Base-by-base conservation (phyloP, 495 filamentous ascomycete species). In the Cladorrhinum samala region DNA sequence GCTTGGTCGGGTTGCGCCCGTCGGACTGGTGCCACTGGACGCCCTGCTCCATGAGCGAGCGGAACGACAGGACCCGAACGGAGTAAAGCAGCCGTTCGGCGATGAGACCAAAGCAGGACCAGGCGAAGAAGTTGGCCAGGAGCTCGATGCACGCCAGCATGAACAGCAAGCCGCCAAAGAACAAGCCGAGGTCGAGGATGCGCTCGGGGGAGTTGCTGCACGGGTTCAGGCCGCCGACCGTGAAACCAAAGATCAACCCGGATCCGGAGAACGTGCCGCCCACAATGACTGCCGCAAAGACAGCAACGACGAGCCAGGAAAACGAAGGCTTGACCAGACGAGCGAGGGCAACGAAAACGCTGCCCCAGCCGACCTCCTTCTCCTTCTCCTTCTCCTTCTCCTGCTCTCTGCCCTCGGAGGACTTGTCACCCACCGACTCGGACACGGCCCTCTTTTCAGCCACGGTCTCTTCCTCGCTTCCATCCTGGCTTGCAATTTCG, bases 121-220 rank as follows among this genome's bases (percentile, higher is more conserved):
- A 90, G 56, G 89, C 84, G 41, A 62, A 66, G 33, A 77, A 73
- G 60, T 86, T 85, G 16, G 82, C 82, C 45, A 91, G 61, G 52
- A 95, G 79, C 60, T 87, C 82, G 30, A 82, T 77, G 45, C 94
- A 67, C 9, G 87, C 92, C 20, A 95, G 80, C 74, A 95, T 87
- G 19, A 96, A 80, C 67, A 91, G 96, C 89, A 97, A 94, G 45
- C 82, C 64, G 21, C 82, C 83, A 86, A 91, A 97, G 67, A 96
- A 95, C 62, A 89, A 78, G 37, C 81, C 83, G 49, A 84, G 79
- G 3, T 78, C 72, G 24, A 83, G 79, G 25, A 92, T 58, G 36
- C 66, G 55, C 25, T 53, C 49, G 7, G 55, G 53, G 16, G 45
- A 30, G 14, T 53, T 66, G n/a, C 64, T 65, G 43, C 53, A 68